Evolutionary conservation across 163 green algal genomes (phyloP), one percentile per base, ranked within the genome.

Genomic region (Prototheca stagnorum): DNA sequence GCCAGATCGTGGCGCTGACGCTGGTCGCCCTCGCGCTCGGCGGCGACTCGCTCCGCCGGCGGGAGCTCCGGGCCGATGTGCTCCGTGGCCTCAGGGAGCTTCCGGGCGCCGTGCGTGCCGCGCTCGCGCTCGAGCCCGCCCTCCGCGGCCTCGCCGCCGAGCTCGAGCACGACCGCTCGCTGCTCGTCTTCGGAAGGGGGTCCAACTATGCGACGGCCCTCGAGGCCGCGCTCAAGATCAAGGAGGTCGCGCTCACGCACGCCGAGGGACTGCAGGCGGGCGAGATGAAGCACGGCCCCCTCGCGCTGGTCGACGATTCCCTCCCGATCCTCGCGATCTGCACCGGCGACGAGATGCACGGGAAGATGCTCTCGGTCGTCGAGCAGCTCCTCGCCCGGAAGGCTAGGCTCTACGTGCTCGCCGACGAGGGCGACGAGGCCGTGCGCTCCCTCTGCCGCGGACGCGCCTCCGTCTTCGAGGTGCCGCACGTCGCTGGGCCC

Each of bases 201-300:
- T 85, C 83, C 65, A 94, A 96, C 74, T 98, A 93, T 57, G 80
- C 89, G 1, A 96, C 85, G 3, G 86, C 86, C 4, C 56, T 98
- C 42, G 89, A 98, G 54, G 86, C 71, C 0, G 89, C 89, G 34
- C 69, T 98, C 21, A 98, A 98, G 73, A 66, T 92, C 28, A 95
- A 95, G 65, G 87, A 96, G 66, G 82, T 96, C 21, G 77, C 86
- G 5, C 63, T 95, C 16, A 94, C 95, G 65, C 88, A 98, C 77
- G 84, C 69, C 39, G 89, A 98, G 61, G 89, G 86, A 55, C 94
- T 98, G 50, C 71, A 94, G 39, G 84, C 89, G 17, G 89, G 89
- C 1, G 89, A 98, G 72, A 93, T 98, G 77, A 98, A 98, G 79
- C 89, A 97, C 62, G 89, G 89, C 0, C 86, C 88, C 2, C 73